Base-by-base conservation (phyloP, 148 eudicot species). In the Rhododendron ovatum region DNA sequence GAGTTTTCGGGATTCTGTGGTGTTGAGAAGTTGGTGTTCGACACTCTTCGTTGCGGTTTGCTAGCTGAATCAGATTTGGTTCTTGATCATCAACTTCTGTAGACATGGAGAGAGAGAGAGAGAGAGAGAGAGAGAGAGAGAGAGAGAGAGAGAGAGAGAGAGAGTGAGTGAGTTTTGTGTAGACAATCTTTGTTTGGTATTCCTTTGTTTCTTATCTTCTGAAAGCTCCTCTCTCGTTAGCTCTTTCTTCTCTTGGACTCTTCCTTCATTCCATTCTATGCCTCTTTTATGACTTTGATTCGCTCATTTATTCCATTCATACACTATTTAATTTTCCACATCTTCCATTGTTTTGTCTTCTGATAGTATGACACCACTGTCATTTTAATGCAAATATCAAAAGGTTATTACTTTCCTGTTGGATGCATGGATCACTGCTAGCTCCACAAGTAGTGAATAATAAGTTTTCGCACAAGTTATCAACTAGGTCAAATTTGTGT, bases 11-110 rank as follows among this genome's bases (percentile, higher is more conserved):
- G 45, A 87, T 87, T 47, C 73, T 88, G 74, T 74, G 76, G 20
- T 73, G 86, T 17, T 80, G 51, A 7, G 84, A 79, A 12, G 84
- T 88, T 55, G 89, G 89, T n/a, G 89, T 88, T 88, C 67, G 18
- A 35, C 86, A 61, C 28, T 24, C 69, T 61, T 61, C 26, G 10
- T 20, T 6, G 69, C 7, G 11, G 1, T 7, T 61, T 61, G 26
- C 2, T 20, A 61, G 67, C 69, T 61, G n/a, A 61, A 22, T 61
- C n/a, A 1, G 11, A 7, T 61, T 61, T 61, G 69, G 69, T 61
- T 61, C n/a, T 20, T 61, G 26, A 20, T 24, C 26, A 20, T 24
- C 26, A 20, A 20, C 69, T 61, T 24, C 69, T 61, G 22, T 57
- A 57, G 61, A 57, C 61, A 57, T 57, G 61, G 61, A 55, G 6